phyloP scores from a whole-genome alignment of 139 green algal genomes.

The Picochlorum sp. region DNA sequence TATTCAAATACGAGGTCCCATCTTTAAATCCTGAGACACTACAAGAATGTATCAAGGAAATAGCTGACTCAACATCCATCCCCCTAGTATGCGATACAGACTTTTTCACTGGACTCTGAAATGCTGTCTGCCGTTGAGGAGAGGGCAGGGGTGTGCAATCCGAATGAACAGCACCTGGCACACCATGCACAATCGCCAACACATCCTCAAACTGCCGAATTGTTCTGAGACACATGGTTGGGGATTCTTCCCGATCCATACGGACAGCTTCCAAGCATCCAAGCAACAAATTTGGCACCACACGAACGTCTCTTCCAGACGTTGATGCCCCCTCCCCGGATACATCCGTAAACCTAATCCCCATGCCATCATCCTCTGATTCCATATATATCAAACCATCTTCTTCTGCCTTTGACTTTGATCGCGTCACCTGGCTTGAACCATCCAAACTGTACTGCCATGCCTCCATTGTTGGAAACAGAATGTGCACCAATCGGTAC shows the following conservation, averaged over 20 bases:
- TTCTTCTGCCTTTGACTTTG: neutral
- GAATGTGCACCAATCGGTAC: slow-evolving; percentile 11
- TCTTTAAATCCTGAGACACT: slow-evolving; percentile 14
- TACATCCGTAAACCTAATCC: neutral
- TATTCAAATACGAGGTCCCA: slow-evolving; percentile 19
- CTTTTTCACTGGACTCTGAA: slow-evolving; percentile 18
- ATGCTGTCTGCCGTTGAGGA: neutral
- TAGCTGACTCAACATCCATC: slow-evolving; percentile 2
- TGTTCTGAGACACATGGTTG: slow-evolving; percentile 17
- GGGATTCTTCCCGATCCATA: too few species aligned
- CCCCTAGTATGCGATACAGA: neutral
- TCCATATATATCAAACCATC: neutral
- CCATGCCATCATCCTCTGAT: neutral
- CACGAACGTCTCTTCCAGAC: too few species aligned
- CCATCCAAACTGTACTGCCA: slow-evolving; percentile 8
- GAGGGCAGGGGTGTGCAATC: neutral
- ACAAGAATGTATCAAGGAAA: slow-evolving; percentile 10
- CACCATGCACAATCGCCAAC: neutral
- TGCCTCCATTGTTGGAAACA: slow-evolving; percentile 22
- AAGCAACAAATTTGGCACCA: slow-evolving; percentile 1
- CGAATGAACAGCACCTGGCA: neutral
- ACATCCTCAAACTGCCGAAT: slow-evolving; percentile 20
- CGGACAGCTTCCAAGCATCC: neutral
- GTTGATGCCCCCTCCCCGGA: too few species aligned
- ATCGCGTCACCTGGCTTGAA: neutral